phyloP scores from a whole-genome alignment of 129 eudicot species.

The Lonicera japonica region DNA sequence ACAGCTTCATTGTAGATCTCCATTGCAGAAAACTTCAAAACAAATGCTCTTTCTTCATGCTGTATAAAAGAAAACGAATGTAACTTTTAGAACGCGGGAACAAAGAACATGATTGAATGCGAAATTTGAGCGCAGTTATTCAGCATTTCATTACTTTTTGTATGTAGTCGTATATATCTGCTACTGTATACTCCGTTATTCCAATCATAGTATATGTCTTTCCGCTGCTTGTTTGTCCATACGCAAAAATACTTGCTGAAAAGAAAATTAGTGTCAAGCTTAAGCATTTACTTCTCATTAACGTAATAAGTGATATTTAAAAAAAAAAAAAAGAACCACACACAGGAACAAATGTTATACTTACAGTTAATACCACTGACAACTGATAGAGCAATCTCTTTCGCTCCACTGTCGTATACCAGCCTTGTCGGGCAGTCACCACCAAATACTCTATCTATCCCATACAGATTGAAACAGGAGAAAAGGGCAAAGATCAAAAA shows the following conservation, averaged over 20 bases:
- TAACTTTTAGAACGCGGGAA: not conserved
- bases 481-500: slow-evolving; percentile 6
- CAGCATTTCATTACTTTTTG: slow-evolving; percentile 48
- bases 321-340: not conserved
- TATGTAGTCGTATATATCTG: slow-evolving; percentile 87
- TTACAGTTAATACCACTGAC: slow-evolving; percentile 96
- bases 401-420: slow-evolving; percentile 85
- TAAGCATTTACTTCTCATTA: slow-evolving; percentile 1
- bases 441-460: slow-evolving; percentile 81
- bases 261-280: slow-evolving; percentile 3
- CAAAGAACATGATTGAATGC: not conserved
- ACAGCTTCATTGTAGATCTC: slow-evolving; percentile 97
- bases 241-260: slow-evolving; percentile 93
- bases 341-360: slow-evolving; percentile 15
- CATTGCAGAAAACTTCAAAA: slow-evolving; percentile 87
- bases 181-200: slow-evolving; percentile 92
- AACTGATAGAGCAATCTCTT: slow-evolving; percentile 94
- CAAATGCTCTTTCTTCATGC: slow-evolving; percentile 99
- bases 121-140: not conserved
- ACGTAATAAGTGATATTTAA: not conserved
- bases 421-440: slow-evolving; percentile 88
- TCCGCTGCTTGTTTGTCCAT: slow-evolving; percentile 99
- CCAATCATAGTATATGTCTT: slow-evolving; percentile 97
- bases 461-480: slow-evolving; percentile 17
- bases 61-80: slow-evolving; percentile 18